These are phyloP conservation scores for Ciborinia camelliae DNA, from an alignment of 2,329 filamentous ascomycete genomes.

Conservation along the genomic window DNA sequence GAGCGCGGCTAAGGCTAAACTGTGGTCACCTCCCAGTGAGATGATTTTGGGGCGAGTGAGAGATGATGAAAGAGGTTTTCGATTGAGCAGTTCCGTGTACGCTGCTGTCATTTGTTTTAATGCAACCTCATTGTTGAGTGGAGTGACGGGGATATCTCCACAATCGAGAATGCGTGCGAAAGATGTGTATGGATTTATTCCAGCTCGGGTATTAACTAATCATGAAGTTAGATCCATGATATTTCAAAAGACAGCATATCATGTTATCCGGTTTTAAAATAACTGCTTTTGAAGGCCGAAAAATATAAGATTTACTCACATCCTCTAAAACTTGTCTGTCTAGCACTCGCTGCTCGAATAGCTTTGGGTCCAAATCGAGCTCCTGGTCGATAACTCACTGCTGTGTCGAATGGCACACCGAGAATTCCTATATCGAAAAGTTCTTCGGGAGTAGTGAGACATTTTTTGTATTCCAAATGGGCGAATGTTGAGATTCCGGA, in stretches of 20 bases:
- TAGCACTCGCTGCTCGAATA: slow-evolving; percentile 77
- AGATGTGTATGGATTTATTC: slow-evolving; percentile 76
- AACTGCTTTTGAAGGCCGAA: background rate
- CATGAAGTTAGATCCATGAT: background rate
- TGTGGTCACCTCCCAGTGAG: slow-evolving; percentile 72
- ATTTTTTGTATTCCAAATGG: slow-evolving; percentile 66
- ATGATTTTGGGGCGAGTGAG: slow-evolving; percentile 45
- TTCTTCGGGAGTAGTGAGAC: slow-evolving; percentile 58
- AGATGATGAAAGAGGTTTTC: slow-evolving; percentile 30
- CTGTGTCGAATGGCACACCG: slow-evolving; percentile 71
- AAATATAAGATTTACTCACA: no score
- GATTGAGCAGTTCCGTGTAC: slow-evolving; percentile 33
- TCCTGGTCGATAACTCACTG: slow-evolving; percentile 65
- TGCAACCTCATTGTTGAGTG: slow-evolving; percentile 81
- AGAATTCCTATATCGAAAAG: slow-evolving; percentile 69
- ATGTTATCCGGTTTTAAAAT: no score
- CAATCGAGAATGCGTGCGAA: slow-evolving; percentile 84
- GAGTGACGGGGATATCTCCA: slow-evolving; percentile 83
- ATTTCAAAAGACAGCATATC: background rate
- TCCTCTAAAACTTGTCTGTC: slow-evolving; percentile 75
- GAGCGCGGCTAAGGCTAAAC: slow-evolving; percentile 65
- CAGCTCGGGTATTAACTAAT: slow-evolving; percentile 69
- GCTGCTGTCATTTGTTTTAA: slow-evolving; percentile 69
- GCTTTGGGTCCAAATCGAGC: slow-evolving; percentile 83
- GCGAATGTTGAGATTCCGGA: slow-evolving; percentile 73